Evolutionary conservation across 345 rosid genomes (phyloP).

Genomic region (Luvunga scandens): DNA sequence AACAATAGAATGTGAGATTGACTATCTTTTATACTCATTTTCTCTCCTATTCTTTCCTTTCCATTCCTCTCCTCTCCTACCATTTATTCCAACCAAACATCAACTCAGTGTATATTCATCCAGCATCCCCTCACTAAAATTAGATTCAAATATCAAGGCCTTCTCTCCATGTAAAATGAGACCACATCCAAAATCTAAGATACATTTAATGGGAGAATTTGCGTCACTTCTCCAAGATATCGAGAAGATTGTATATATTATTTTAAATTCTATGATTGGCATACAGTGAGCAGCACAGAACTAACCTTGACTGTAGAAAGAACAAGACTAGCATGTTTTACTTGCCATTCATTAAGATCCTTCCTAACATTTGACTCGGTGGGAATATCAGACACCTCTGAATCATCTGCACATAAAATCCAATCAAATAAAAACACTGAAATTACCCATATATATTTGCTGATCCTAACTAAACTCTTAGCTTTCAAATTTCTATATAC

Average conservation of each 20-base stretch:
- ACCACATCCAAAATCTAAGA: background rate
- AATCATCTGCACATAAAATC: constrained; percentile 42
- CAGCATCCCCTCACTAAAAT: background rate
- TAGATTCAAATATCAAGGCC: background rate
- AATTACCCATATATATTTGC: background rate
- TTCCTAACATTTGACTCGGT: constrained; percentile 50
- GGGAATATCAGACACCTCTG: constrained; percentile 46
- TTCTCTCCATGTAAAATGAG: background rate
- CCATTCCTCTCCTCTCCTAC: too few species aligned
- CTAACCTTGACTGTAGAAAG: constrained; percentile 53
- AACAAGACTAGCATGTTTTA: constrained; percentile 54
- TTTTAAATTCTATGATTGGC: background rate
- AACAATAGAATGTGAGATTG: too few species aligned
- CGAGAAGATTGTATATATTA: background rate
- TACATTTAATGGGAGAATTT: background rate
- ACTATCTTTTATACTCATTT: too few species aligned
- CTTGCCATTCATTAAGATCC: constrained; percentile 67
- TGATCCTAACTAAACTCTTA: too few species aligned
- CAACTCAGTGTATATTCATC: too few species aligned
- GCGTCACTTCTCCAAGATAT: background rate
- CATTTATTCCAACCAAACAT: too few species aligned
- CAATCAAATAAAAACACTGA: background rate
- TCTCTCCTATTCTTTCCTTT: too few species aligned
- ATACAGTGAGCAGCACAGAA: background rate
- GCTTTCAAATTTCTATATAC: background rate